Evolutionary conservation across 2,329 filamentous ascomycete species (phyloP).

Genomic region (Monosporascus sp.): DNA sequence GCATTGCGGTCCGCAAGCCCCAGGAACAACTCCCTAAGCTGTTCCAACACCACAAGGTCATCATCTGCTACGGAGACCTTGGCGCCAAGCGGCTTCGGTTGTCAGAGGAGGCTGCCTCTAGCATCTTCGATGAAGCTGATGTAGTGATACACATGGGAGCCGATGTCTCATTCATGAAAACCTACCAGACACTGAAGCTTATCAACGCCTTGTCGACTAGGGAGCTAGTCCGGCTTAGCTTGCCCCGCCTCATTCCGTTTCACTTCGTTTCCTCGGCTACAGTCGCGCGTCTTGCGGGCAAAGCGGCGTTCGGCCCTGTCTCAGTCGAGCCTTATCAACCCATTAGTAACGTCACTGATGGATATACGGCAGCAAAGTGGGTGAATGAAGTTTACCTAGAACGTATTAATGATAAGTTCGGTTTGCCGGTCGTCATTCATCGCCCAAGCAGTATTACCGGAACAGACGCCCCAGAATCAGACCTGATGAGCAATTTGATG

Average conservation of each 20-base stretch:
- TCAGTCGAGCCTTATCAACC: constrained; percentile 5
- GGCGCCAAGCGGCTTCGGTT: neutral
- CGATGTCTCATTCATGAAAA: constrained; percentile 30
- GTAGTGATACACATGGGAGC: constrained; percentile 50
- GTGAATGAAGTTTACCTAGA: constrained; percentile 18
- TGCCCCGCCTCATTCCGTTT: constrained; percentile 23
- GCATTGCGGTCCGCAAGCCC: constrained; percentile 32
- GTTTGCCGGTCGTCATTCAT: constrained; percentile 1
- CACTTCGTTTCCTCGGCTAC: constrained; percentile 30
- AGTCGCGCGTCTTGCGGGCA: constrained; percentile 5
- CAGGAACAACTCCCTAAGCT: neutral
- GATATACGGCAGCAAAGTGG: constrained; percentile 21
- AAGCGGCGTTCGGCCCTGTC: neutral
- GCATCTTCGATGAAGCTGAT: constrained; percentile 25
- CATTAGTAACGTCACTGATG: constrained; percentile 9
- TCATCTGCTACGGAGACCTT: neutral
- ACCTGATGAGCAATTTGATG: constrained; percentile 5
- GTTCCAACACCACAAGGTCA: neutral
- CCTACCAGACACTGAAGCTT: constrained; percentile 26
- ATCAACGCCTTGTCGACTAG: constrained; percentile 30
- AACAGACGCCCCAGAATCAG: constrained; percentile 1
- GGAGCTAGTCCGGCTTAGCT: constrained; percentile 10
- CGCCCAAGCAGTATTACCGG: constrained; percentile 2
- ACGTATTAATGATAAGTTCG: neutral
- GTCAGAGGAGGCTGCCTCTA: neutral